These are phyloP conservation scores for Metschnikowia dekortorum DNA, from an alignment of 805 yeast genomes.

Conservation along the genomic window DNA sequence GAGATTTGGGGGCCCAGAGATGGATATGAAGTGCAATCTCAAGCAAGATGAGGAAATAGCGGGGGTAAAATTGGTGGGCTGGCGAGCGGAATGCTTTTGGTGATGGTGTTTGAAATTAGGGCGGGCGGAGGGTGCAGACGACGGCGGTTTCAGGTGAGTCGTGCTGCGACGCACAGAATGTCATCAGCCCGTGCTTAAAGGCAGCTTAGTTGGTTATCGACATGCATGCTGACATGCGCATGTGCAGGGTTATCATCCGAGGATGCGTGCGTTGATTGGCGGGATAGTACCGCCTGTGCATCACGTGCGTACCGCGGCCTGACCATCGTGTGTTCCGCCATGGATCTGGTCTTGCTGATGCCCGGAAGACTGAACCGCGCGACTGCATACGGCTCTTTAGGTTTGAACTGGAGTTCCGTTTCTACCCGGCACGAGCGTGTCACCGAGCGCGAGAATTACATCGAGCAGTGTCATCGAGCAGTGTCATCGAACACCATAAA, in stretches of 20 bases:
- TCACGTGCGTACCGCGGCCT: not conserved
- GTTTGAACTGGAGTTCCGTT: no score
- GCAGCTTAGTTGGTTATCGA: not conserved
- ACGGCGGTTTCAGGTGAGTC: not conserved
- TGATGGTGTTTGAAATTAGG: not conserved
- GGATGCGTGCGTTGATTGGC: slow-evolving; percentile 4
- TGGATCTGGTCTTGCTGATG: not conserved
- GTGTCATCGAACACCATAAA: no score
- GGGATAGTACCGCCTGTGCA: not conserved
- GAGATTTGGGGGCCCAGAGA: not conserved
- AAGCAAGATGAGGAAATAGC: no score
- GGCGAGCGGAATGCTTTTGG: not conserved
- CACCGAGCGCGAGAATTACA: no score
- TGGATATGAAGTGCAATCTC: not conserved
- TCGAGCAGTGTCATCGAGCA: no score
- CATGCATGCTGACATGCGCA: slow-evolving; percentile 1
- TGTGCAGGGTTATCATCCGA: slow-evolving; percentile 4
- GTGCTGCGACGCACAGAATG: not conserved
- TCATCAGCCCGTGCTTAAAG: not conserved
- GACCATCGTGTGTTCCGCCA: not conserved
- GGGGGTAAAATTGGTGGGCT: not conserved
- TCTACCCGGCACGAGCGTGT: no score
- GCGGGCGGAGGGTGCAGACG: not conserved
- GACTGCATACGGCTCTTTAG: not conserved
- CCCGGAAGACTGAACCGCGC: not conserved